Percentiles rank a stretch among this genome's conserved stretches.
Conservation (phyloP, 2,329 filamentous ascomycete species). For the Talaromyces sp. region DNA sequence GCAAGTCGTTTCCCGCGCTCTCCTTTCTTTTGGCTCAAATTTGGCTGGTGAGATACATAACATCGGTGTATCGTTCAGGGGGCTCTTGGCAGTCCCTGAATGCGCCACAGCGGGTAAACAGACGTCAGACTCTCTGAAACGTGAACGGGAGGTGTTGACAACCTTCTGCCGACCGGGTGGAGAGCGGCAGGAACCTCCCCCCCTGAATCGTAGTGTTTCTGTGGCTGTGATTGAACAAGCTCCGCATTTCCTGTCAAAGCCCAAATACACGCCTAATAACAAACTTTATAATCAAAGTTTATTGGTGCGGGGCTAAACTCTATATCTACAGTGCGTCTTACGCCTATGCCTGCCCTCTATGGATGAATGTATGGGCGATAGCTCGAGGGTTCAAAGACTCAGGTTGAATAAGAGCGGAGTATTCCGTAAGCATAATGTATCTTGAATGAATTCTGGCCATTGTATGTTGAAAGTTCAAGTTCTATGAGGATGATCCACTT, state of each 20-base stretch:
- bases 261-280: not conserved
- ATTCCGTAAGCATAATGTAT: too few species aligned
- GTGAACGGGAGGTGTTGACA: not conserved
- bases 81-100: not conserved
- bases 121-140: not conserved
- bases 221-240: not conserved
- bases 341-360: not conserved
- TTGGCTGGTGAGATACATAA: not conserved
- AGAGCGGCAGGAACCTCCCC: not conserved
- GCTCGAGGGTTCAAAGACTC: too few species aligned
- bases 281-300: not conserved
- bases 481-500: too few species aligned
- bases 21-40: not conserved
- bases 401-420: too few species aligned
- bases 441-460: too few species aligned
- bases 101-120: not conserved
- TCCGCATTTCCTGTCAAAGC: not conserved
- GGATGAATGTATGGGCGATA: too few species aligned
- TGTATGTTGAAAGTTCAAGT: too few species aligned
- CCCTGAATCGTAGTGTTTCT: not conserved
- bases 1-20: not conserved
- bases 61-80: not conserved
- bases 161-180: not conserved
- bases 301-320: not conserved
- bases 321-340: not conserved